These are phyloP conservation scores for Syzygium malaccense DNA, from an alignment of 441 rosid genomes.

Conservation along the genomic window DNA sequence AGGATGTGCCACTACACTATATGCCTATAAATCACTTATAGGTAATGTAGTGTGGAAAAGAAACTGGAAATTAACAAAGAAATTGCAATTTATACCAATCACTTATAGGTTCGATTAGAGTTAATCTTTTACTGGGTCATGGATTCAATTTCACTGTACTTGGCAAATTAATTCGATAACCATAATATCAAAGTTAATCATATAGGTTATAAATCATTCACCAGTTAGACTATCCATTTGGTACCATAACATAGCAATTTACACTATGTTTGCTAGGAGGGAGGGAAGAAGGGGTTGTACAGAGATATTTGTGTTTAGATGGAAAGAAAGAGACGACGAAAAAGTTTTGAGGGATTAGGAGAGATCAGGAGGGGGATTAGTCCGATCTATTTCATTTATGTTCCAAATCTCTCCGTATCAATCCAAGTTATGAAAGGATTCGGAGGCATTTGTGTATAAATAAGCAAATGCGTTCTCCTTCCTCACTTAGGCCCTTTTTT, in stretches of 20 bases:
- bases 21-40: background rate
- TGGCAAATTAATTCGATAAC: background rate
- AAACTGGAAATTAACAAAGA: background rate
- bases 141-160: background rate
- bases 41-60: background rate
- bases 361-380: background rate
- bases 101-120: background rate
- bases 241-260: background rate
- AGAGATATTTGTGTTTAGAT: background rate
- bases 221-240: background rate
- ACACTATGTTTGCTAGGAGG: background rate
- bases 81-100: background rate
- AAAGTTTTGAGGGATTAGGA: background rate
- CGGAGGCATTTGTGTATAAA: background rate
- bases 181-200: background rate
- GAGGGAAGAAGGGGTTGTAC: background rate
- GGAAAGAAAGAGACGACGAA: background rate
- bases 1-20: accelerated
- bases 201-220: background rate
- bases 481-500: too few relatives aligned
- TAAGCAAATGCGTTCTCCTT: background rate
- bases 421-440: background rate
- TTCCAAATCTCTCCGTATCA: background rate
- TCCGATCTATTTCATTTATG: background rate
- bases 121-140: background rate